Evolutionary conservation across 1,284 basidiomycete genomes (phyloP), one percentile per base, ranked within the genome.

Genomic region (Puccinia hordei): DNA sequence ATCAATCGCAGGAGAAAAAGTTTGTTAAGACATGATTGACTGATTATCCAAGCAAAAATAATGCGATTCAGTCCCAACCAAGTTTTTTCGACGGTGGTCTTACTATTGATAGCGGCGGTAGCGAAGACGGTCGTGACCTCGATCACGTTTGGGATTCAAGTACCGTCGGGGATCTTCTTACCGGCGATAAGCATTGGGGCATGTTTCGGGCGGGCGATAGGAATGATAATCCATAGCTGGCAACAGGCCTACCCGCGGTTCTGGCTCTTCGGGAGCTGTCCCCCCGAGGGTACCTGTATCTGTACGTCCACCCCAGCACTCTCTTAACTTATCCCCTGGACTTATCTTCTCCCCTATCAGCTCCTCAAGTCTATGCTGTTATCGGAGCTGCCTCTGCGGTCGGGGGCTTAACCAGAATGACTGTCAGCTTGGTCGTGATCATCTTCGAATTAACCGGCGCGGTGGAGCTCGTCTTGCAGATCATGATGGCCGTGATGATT

Each of bases 351-450:
- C 38, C n/a, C 66, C 46, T 19, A n/a, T 17, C 38, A 80, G 77
- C 90, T 5, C 92, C 92, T 2, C 91, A 91, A 44, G 92, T 93
- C 83, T 94, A 94, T 83, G 91, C 92, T 19, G 91, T 93, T 30
- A 90, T 93, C 51, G 92, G 92, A 0, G 92, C 92, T 24, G 90
- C 92, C 41, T 91, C 91, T 0, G 91, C 92, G 88, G 86, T 93
- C 0, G 91, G 90, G 10, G 92, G 92, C 3, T 92, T 93, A 2
- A 94, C 92, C 5, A 87, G 91, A 80, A 93, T 93, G 90, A 93
- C 86, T 1, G 84, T 87, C 51, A 84, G 83, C 4, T 85, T 92
- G 73, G 90, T 91, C 30, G 90, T 91, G 41, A 92, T 92, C 79
- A 86, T 92, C 9, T 92, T 91, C 83, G 91, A 92, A 87, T 90